Percentiles rank a stretch among this genome's conserved stretches.
phyloP scores from a whole-genome alignment of 2,329 filamentous ascomycete genomes.

The Venturia pyrina region DNA sequence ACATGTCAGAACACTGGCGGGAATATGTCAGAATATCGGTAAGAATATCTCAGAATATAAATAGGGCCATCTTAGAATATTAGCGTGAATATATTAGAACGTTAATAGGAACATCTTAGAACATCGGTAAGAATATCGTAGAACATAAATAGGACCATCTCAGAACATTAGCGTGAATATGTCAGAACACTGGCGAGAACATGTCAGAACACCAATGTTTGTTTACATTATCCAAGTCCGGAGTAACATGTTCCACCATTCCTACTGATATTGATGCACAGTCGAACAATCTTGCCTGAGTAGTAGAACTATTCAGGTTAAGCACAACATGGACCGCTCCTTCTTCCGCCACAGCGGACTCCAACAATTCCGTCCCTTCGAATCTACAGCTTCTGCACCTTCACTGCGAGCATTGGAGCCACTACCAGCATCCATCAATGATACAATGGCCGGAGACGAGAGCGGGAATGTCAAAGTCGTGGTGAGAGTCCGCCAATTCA shows the following conservation, averaged over 20 bases:
- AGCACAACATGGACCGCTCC: constrained; percentile 14
- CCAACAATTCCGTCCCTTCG: constrained; percentile 19
- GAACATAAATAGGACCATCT: no score
- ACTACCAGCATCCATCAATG: background rate
- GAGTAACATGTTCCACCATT: background rate
- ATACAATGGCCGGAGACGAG: background rate
- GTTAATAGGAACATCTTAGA: no score
- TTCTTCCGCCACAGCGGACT: constrained; percentile 15
- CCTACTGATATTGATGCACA: background rate
- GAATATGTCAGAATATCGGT: background rate
- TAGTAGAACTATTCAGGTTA: background rate
- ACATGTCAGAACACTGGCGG: background rate
- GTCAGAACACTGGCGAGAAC: background rate
- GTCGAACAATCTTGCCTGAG: background rate
- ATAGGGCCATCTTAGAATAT: no score
- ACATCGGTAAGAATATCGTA: no score
- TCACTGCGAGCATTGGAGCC: constrained; percentile 46
- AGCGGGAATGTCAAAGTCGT: constrained; percentile 66
- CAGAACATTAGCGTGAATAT: background rate
- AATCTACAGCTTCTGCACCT: constrained; percentile 66
- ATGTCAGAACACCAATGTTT: no score
- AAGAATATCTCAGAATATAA: no score
- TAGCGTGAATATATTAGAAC: no score
- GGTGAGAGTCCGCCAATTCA: constrained; percentile 68
- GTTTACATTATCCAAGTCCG: no score